Percentiles rank a stretch among this genome's conserved stretches.
Conservation (phyloP, 2,329 filamentous ascomycete species). For the Pochonia chlamydosporia region DNA sequence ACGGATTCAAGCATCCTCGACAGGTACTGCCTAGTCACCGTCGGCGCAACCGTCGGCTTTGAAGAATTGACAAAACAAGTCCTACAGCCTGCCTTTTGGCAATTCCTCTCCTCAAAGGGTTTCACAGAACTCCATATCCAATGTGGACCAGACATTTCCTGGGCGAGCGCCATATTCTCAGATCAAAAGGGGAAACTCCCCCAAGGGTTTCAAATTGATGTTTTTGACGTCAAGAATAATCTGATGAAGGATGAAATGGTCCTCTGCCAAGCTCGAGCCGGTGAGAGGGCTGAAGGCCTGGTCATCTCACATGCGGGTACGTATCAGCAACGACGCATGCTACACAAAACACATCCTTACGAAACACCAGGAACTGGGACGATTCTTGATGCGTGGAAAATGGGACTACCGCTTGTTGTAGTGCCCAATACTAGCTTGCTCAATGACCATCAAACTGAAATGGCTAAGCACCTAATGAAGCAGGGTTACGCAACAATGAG, state of each 20-base stretch:
- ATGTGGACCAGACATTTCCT: constrained; percentile 62
- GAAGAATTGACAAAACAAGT: constrained; percentile 61
- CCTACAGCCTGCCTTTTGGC: constrained; percentile 57
- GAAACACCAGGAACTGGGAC: constrained; percentile 71
- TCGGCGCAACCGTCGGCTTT: constrained; percentile 88
- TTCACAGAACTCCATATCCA: constrained; percentile 76
- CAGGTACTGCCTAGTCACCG: constrained; percentile 71
- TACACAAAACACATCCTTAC: too few species aligned
- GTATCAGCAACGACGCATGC: constrained; percentile 13
- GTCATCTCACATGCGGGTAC: constrained; percentile 87
- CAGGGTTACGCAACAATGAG: constrained; percentile 75
- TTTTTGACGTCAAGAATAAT: constrained; percentile 27
- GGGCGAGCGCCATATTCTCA: constrained; percentile 21
- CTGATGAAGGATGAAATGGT: constrained; percentile 44
- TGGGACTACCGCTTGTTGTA: constrained; percentile 73
- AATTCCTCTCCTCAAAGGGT: constrained; percentile 47
- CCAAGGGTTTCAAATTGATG: constrained; percentile 17
- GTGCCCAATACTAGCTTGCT: constrained; percentile 80
- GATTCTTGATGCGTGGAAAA: constrained; percentile 74
- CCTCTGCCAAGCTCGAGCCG: constrained; percentile 40
- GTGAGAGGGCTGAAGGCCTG: constrained; percentile 54
- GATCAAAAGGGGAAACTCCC: constrained; percentile 19
- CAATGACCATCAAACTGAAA: constrained; percentile 85
- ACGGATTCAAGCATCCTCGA: constrained; percentile 7
- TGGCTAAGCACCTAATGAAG: constrained; percentile 68